Percentiles rank a stretch among this genome's conserved stretches.
phyloP scores from a whole-genome alignment of 2,329 filamentous ascomycete genomes.

The Neonectria faginata region DNA sequence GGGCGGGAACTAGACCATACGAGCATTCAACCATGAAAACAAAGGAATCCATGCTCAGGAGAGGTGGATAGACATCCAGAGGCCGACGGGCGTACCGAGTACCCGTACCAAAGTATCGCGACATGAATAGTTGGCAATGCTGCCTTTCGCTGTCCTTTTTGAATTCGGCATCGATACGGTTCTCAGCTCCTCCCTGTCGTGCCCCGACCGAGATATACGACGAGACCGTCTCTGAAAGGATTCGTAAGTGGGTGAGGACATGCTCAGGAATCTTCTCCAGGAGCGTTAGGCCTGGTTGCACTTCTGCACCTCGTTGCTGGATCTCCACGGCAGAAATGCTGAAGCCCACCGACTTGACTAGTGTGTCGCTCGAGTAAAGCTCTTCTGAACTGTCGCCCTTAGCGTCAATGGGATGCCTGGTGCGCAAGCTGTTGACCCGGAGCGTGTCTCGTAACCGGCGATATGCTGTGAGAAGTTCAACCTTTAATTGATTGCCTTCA shows the following conservation, averaged over 20 bases:
- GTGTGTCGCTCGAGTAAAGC: constrained; percentile 66
- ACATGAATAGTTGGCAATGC: constrained; percentile 80
- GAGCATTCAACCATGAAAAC: constrained; percentile 84
- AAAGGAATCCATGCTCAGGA: constrained; percentile 79
- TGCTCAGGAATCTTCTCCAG: constrained; percentile 88
- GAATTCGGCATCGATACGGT: constrained; percentile 75
- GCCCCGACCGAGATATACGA: constrained; percentile 85
- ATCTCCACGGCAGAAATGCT: constrained; percentile 93
- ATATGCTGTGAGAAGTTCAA: constrained; percentile 71
- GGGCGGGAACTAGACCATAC: constrained; percentile 74
- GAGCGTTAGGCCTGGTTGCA: constrained; percentile 78
- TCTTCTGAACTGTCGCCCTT: constrained; percentile 54
- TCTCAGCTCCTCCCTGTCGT: constrained; percentile 70
- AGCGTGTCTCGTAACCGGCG: constrained; percentile 70
- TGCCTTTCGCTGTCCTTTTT: constrained; percentile 76
- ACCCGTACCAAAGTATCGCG: constrained; percentile 61
- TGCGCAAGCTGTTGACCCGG: constrained; percentile 63
- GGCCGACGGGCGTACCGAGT: constrained; percentile 55
- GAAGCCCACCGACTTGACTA: constrained; percentile 78
- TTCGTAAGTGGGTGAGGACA: constrained; percentile 84
- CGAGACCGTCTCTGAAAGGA: constrained; percentile 87
- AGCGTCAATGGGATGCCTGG: constrained; percentile 50
- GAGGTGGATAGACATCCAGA: constrained; percentile 63
- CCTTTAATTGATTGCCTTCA: constrained; percentile 51
- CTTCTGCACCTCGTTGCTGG: constrained; percentile 85